These are phyloP conservation scores for Trichosanthes cucumerina DNA, from an alignment of 306 rosid species.

Conservation along the genomic window DNA sequence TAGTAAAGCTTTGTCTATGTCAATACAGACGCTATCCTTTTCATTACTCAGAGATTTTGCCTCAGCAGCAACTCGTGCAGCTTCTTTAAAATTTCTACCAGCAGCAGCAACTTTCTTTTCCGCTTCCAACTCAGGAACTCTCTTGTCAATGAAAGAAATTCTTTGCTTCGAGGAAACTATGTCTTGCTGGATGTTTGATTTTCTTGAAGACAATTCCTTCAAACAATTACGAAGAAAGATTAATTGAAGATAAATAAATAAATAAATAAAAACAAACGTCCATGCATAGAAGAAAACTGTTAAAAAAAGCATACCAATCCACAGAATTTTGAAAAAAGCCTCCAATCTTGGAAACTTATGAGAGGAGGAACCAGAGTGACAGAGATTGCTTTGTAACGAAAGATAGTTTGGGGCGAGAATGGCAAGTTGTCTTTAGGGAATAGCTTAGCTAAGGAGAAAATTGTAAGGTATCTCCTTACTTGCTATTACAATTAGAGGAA, in stretches of 20 bases:
- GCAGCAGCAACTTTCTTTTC: slow-evolving; percentile 74
- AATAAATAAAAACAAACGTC: no score
- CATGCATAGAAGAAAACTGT: neutral
- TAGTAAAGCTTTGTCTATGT: slow-evolving; percentile 30
- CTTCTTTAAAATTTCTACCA: slow-evolving; percentile 79
- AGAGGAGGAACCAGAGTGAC: neutral
- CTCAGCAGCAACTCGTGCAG: slow-evolving; percentile 69
- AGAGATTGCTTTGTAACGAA: neutral
- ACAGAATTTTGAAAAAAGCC: neutral
- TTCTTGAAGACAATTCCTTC: slow-evolving; percentile 70
- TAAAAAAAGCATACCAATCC: neutral
- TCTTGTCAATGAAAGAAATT: slow-evolving; percentile 56
- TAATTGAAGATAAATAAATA: neutral
- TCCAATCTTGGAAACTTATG: neutral
- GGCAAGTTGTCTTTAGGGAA: neutral
- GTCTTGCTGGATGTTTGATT: slow-evolving; percentile 63
- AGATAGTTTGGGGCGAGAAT: neutral
- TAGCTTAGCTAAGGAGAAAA: neutral
- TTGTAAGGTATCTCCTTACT: no score
- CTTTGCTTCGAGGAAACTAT: slow-evolving; percentile 57
- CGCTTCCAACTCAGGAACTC: slow-evolving; percentile 81
- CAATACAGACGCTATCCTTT: slow-evolving; percentile 42
- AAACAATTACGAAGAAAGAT: slow-evolving; percentile 17
- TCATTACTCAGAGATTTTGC: slow-evolving; percentile 54
- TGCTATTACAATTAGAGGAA: no score